Conservation (phyloP, 352 stramenopile genomes). For the Pythium aristosporum region DNA sequence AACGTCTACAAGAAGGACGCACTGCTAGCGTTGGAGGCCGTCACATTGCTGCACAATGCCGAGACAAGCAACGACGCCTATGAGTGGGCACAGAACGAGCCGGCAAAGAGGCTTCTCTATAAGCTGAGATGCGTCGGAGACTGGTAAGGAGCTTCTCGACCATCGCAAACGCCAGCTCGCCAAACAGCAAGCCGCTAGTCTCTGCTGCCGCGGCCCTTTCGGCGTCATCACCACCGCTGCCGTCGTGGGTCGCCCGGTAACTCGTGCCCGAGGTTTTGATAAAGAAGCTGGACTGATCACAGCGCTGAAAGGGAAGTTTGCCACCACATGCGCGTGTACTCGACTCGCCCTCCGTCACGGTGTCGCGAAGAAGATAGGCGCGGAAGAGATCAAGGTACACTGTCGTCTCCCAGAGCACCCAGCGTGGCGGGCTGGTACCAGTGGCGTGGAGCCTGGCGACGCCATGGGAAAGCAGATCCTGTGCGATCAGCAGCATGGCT, state of each 20-base stretch:
- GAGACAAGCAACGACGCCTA: too few species aligned
- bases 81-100: too few species aligned
- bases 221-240: conserved; percentile 3
- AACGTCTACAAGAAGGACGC: too few species aligned
- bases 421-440: conserved; percentile 13
- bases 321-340: conserved; percentile 4
- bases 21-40: too few species aligned
- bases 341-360: conserved; percentile 7
- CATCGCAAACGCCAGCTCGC: conserved; percentile 24
- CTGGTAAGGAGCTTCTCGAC: conserved; percentile 46
- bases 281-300: conserved; percentile 44
- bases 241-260: conserved; percentile 36
- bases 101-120: too few species aligned
- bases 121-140: conserved; percentile 17
- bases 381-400: conserved; percentile 59
- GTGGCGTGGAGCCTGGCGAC: conserved; percentile 7
- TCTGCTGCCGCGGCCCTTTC: too few species aligned
- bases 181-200: conserved; percentile 23
- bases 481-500: conserved; percentile 44
- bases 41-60: too few species aligned
- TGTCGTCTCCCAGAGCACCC: conserved; percentile 56
- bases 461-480: conserved; percentile 63
- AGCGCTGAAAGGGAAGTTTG: conserved; percentile 20
- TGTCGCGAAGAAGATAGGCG: conserved; percentile 52
- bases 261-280: conserved; percentile 60